A percentile compares a stretch with the other conserved stretches of the same genome.
phyloP scores from a whole-genome alignment of 352 stramenopile species.

The Lagenidium giganteum region DNA sequence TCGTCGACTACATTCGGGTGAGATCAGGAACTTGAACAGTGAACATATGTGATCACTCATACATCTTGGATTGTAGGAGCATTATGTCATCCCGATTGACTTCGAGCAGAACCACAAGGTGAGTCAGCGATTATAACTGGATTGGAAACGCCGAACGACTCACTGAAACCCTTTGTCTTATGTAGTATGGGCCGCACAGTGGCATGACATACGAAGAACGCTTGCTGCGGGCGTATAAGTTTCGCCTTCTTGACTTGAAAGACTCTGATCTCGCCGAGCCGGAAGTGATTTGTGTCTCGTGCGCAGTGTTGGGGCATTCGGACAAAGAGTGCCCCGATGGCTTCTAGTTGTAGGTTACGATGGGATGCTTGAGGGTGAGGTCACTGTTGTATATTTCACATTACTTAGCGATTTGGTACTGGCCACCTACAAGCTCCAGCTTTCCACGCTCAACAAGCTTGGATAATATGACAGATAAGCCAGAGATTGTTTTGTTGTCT shows the following conservation, averaged over 20 bases:
- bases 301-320: conserved; percentile 34
- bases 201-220: conserved; percentile 54
- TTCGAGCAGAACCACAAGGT: conserved; percentile 49
- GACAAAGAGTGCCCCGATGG: conserved; percentile 51
- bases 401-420: conserved; percentile 60
- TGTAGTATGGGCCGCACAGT: conserved; percentile 54
- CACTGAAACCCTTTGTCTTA: not conserved
- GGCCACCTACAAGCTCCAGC: conserved; percentile 55
- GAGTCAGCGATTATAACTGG: not conserved
- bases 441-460: conserved; percentile 69
- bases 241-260: conserved; percentile 36
- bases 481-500: conserved; percentile 84
- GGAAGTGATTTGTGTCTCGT: conserved; percentile 51
- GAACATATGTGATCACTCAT: not conserved
- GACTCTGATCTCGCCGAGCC: conserved; percentile 7
- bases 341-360: conserved; percentile 24
- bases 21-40: not conserved
- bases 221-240: conserved; percentile 48
- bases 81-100: conserved; percentile 37
- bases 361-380: not conserved
- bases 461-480: conserved; percentile 55
- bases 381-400: not conserved
- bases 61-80: conserved; percentile 18
- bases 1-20: conserved; percentile 52
- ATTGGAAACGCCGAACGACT: not conserved